phyloP scores from a whole-genome alignment of 768 basidiomycete genomes.

The Termitomyces sp. region DNA sequence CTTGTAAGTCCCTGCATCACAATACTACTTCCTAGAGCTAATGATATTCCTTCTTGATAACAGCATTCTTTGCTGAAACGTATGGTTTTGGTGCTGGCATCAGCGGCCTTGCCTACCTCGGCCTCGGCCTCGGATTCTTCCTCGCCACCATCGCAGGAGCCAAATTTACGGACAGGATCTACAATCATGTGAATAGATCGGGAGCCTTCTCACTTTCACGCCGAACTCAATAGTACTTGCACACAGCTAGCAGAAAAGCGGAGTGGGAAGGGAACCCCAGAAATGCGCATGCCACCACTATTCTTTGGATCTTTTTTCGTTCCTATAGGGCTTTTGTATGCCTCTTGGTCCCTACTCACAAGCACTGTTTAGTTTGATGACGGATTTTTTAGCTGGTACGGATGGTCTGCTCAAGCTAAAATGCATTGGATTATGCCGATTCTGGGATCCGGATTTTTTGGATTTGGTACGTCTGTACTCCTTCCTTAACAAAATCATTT shows the following conservation, averaged over 20 bases:
- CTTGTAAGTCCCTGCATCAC: slow-evolving; percentile 38
- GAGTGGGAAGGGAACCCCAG: slow-evolving; percentile 67
- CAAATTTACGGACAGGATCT: slow-evolving; percentile 44
- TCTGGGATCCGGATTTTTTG: slow-evolving; percentile 56
- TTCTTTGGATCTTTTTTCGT: slow-evolving; percentile 69
- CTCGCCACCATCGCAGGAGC: slow-evolving; percentile 47
- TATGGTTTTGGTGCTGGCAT: slow-evolving; percentile 54
- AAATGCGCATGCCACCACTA: slow-evolving; percentile 72
- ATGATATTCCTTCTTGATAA: background rate
- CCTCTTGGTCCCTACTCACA: slow-evolving; percentile 17
- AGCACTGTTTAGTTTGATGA: background rate
- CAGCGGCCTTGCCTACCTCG: slow-evolving; percentile 53
- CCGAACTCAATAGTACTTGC: background rate
- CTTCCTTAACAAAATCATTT: background rate
- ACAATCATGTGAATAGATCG: slow-evolving; percentile 38
- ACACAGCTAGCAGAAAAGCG: slow-evolving; percentile 47
- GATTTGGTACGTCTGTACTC: slow-evolving; percentile 40
- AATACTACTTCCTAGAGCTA: background rate
- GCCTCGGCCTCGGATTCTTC: slow-evolving; percentile 55
- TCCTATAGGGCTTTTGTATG: slow-evolving; percentile 68
- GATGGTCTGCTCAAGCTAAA: slow-evolving; percentile 70
- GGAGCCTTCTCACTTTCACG: background rate
- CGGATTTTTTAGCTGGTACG: slow-evolving; percentile 56
- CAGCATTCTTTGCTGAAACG: slow-evolving; percentile 45
- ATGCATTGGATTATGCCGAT: slow-evolving; percentile 81